A percentile compares a stretch with the other conserved stretches of the same genome.
phyloP scores from a whole-genome alignment of 2,329 filamentous ascomycete genomes.

The Pseudofabraea citricarpa region DNA sequence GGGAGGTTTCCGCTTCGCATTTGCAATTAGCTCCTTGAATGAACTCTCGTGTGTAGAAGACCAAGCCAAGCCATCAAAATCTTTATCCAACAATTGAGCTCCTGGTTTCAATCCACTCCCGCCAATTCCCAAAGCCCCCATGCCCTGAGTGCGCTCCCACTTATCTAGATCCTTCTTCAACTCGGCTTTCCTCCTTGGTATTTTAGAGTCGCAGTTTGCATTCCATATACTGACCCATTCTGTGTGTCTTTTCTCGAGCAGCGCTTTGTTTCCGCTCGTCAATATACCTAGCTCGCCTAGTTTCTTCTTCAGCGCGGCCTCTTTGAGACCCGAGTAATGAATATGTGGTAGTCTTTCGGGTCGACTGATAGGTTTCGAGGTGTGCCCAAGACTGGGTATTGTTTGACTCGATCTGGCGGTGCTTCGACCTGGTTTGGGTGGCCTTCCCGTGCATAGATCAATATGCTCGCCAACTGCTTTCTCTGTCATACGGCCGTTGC shows the following conservation, averaged over 20 bases:
- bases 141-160: constrained; percentile 84
- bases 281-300: constrained; percentile 76
- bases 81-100: constrained; percentile 71
- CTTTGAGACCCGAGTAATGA: constrained; percentile 84
- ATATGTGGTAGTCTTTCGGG: constrained; percentile 59
- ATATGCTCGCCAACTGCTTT: constrained; percentile 75
- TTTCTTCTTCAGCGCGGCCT: constrained; percentile 73
- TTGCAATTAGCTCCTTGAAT: constrained; percentile 76
- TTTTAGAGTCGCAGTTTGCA: constrained; percentile 84
- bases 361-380: constrained; percentile 20
- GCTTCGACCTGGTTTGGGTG: constrained; percentile 7
- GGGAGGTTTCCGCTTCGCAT: constrained; percentile 52
- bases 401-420: constrained; percentile 7
- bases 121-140: constrained; percentile 44
- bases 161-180: constrained; percentile 73
- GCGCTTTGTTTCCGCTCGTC: constrained; percentile 57
- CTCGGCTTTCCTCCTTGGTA: constrained; percentile 65
- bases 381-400: not conserved
- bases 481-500: constrained; percentile 73
- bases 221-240: constrained; percentile 98
- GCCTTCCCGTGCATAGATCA: constrained; percentile 50
- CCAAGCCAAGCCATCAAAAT: constrained; percentile 80
- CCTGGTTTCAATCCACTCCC: constrained; percentile 33
- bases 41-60: constrained; percentile 65
- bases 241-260: constrained; percentile 75